phyloP scores from a whole-genome alignment of 441 rosid species.

The Aquilaria agallochum region DNA sequence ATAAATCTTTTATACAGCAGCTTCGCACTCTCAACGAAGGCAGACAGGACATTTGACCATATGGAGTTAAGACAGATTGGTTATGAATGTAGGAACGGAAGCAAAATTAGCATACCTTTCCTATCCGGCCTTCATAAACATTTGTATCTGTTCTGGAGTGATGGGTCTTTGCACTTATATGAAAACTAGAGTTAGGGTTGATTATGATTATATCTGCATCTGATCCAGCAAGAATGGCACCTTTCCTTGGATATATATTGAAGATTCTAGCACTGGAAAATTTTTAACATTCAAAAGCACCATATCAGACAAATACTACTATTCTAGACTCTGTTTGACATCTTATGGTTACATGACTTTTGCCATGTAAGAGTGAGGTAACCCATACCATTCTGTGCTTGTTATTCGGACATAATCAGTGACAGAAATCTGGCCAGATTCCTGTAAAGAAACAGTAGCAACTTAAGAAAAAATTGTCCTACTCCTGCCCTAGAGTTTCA shows the following conservation, averaged over 20 bases:
- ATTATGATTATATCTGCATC: slow-evolving; percentile 91
- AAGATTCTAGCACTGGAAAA: slow-evolving; percentile 81
- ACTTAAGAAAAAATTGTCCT: too few species aligned
- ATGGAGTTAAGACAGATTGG: too few species aligned
- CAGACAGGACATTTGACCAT: too few species aligned
- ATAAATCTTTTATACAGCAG: too few species aligned
- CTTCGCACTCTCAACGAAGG: too few species aligned
- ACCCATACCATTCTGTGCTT: slow-evolving; percentile 83
- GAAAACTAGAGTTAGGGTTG: slow-evolving; percentile 81
- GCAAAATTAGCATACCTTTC: slow-evolving; percentile 45
- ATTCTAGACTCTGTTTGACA: not conserved
- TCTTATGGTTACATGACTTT: not conserved
- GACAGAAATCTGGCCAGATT: slow-evolving; percentile 80
- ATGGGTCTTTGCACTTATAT: slow-evolving; percentile 63
- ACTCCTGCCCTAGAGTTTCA: too few species aligned
- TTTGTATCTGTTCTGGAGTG: slow-evolving; percentile 87
- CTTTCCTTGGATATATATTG: slow-evolving; percentile 88
- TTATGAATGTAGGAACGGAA: too few species aligned
- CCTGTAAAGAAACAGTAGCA: slow-evolving; percentile 34
- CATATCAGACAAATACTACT: not conserved
- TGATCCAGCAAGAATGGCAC: slow-evolving; percentile 82
- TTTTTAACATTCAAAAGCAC: not conserved
- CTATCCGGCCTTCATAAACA: slow-evolving; percentile 71
- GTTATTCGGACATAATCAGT: slow-evolving; percentile 78
- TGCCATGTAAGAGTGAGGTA: slow-evolving; percentile 1